Percentiles rank a stretch among this genome's conserved stretches.
These are phyloP conservation scores for Jamesozyma piceae DNA, from an alignment of 805 yeast genomes.

Conservation along the genomic window DNA sequence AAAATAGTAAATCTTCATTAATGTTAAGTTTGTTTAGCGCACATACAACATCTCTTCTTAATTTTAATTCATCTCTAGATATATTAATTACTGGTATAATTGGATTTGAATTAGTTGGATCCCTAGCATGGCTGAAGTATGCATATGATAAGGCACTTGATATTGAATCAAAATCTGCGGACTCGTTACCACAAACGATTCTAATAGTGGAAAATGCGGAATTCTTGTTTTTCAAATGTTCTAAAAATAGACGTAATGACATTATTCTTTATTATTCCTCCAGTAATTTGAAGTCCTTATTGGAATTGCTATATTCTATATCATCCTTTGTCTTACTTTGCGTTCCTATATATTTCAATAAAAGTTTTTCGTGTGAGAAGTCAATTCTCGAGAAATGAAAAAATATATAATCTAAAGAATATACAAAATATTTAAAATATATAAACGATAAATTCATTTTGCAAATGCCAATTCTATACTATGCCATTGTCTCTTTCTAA, in stretches of 20 bases:
- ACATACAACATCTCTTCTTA: constrained; percentile 62
- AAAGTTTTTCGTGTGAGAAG: too few species aligned
- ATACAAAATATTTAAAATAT: not conserved
- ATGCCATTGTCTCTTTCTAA: constrained; percentile 66
- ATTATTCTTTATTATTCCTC: not conserved
- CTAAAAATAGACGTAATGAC: constrained; percentile 5
- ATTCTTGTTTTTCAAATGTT: not conserved
- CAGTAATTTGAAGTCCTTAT: not conserved
- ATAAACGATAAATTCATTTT: constrained; percentile 37
- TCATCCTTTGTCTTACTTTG: too few species aligned
- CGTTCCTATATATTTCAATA: too few species aligned
- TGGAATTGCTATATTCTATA: too few species aligned
- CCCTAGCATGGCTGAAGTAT: constrained; percentile 34
- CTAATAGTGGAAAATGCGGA: constrained; percentile 2
- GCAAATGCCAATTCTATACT: constrained; percentile 82
- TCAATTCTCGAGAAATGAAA: too few species aligned
- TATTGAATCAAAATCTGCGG: constrained; percentile 85
- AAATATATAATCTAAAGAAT: too few species aligned
- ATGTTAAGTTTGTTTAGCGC: constrained; percentile 44
- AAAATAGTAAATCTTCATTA: constrained; percentile 42
- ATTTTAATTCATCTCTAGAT: constrained; percentile 49
- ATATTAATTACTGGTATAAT: constrained; percentile 72
- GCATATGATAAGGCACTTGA: constrained; percentile 68
- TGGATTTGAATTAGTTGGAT: constrained; percentile 24
- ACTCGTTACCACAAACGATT: constrained; percentile 57